Evolutionary conservation across 495 filamentous ascomycete species (phyloP).

Genomic region (Letharia columbiana): DNA sequence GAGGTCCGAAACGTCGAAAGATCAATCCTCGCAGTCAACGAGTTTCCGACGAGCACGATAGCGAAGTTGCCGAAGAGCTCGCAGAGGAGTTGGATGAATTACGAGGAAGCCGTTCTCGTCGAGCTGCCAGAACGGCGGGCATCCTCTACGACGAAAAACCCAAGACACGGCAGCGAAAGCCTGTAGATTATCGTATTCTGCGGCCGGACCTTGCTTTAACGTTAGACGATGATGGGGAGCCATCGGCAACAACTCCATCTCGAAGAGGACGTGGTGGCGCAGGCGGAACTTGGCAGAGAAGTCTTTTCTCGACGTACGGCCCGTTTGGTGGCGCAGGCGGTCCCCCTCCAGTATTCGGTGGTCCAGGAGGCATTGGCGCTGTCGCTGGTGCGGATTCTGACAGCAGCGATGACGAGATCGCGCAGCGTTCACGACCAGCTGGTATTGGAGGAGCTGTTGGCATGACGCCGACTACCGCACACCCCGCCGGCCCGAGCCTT

Average conservation of each 20-base stretch:
- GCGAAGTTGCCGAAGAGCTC: conserved; percentile 59
- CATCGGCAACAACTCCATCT: conserved; percentile 60
- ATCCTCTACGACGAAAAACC: conserved; percentile 51
- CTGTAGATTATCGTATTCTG: conserved; percentile 66
- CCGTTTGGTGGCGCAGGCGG: conserved; percentile 84
- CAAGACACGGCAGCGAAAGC: conserved; percentile 44
- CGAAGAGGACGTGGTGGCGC: conserved; percentile 50
- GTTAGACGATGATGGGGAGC: conserved; percentile 59
- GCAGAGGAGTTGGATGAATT: conserved; percentile 69
- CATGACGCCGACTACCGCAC: conserved; percentile 66
- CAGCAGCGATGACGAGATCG: conserved; percentile 87
- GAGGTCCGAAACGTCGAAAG: conserved; percentile 43
- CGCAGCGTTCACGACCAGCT: conserved; percentile 40
- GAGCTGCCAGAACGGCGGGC: conserved; percentile 41
- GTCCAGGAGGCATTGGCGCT: conserved; percentile 67
- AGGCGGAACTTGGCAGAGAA: conserved; percentile 55
- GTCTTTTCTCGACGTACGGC: conserved; percentile 75
- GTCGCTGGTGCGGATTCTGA: conserved; percentile 81
- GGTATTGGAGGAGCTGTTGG: conserved; percentile 54
- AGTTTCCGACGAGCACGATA: conserved; percentile 39
- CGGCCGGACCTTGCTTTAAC: conserved; percentile 61
- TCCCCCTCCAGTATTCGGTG: conserved; percentile 60
- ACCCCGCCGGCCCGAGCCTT: conserved; percentile 42
- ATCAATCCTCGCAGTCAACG: conserved; percentile 45
- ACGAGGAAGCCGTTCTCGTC: conserved; percentile 45